These are phyloP conservation scores for Colletotrichum cuscutae DNA, from an alignment of 2,329 filamentous ascomycete genomes.

Conservation along the genomic window DNA sequence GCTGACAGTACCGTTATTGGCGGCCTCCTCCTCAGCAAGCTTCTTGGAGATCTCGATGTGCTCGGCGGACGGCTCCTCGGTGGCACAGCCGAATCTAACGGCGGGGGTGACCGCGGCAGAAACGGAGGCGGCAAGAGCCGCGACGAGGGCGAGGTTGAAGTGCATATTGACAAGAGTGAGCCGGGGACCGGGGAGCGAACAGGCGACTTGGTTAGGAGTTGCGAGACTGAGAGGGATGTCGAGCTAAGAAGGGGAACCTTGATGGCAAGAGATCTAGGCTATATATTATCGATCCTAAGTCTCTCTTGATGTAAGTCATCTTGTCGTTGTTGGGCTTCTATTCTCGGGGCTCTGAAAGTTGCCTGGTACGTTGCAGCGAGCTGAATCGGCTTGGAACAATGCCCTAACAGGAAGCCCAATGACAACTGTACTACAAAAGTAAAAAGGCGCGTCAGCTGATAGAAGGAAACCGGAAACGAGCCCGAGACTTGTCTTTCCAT, in stretches of 20 bases:
- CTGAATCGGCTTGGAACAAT: neutral
- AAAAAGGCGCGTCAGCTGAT: neutral
- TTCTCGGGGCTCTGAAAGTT: neutral
- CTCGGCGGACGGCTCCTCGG: constrained; percentile 7
- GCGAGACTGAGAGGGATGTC: constrained; percentile 18
- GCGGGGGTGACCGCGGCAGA: constrained; percentile 11
- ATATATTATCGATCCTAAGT: neutral
- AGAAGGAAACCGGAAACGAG: neutral
- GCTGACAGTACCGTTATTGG: constrained; percentile 31
- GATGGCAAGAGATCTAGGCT: neutral
- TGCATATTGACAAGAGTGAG: neutral
- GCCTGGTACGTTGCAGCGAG: neutral
- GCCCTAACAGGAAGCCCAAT: neutral
- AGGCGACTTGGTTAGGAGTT: neutral
- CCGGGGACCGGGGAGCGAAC: neutral
- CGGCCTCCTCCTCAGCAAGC: constrained; percentile 35
- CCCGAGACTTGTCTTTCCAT: neutral
- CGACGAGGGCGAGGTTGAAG: constrained; percentile 7
- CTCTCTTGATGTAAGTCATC: neutral
- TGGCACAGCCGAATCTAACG: constrained; percentile 4
- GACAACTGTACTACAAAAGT: neutral
- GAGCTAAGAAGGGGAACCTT: constrained; percentile 1
- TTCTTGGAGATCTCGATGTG: constrained; percentile 33
- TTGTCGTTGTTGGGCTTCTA: neutral
- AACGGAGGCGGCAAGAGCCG: constrained; percentile 16